Percentiles rank a stretch among this genome's conserved stretches.
phyloP scores from a whole-genome alignment of 2,329 filamentous ascomycete genomes.

The Pestalotiopsis sp. region DNA sequence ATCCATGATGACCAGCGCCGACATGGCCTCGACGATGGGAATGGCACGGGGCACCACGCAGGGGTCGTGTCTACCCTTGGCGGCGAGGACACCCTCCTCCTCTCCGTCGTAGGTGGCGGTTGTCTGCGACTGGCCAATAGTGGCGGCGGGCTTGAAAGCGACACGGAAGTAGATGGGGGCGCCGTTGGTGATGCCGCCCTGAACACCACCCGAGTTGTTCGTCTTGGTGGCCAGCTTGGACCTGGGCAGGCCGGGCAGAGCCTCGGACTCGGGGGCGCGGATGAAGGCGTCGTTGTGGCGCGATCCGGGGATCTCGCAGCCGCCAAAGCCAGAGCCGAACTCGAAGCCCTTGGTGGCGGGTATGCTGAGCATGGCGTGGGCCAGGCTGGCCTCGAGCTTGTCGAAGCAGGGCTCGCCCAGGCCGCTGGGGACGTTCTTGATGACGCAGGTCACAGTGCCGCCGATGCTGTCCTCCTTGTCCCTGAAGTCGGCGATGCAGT shows the following conservation, averaged over 20 bases:
- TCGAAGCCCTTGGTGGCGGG: slow-evolving; percentile 96
- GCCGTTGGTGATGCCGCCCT: slow-evolving; percentile 94
- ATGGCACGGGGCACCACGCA: slow-evolving; percentile 89
- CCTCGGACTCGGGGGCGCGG: slow-evolving; percentile 48
- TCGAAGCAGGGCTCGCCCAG: slow-evolving; percentile 94
- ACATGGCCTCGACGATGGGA: slow-evolving; percentile 90
- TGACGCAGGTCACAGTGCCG: slow-evolving; percentile 91
- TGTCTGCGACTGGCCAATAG: slow-evolving; percentile 84
- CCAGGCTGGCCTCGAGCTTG: slow-evolving; percentile 90
- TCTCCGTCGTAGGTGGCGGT: slow-evolving; percentile 79
- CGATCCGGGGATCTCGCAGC: slow-evolving; percentile 84
- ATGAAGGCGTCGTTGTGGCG: slow-evolving; percentile 90
- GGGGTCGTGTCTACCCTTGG: slow-evolving; percentile 93
- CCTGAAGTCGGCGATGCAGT: slow-evolving; percentile 74
- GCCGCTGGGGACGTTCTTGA: slow-evolving; percentile 81
- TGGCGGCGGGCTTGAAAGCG: slow-evolving; percentile 93
- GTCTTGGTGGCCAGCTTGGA: slow-evolving; percentile 81
- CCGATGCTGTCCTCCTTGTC: slow-evolving; percentile 87
- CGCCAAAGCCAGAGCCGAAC: slow-evolving; percentile 88
- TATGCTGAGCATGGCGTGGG: slow-evolving; percentile 92
- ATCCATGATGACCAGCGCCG: slow-evolving; percentile 84
- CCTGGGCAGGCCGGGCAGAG: slow-evolving; percentile 47
- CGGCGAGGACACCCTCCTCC: slow-evolving; percentile 74
- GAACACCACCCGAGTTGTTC: slow-evolving; percentile 93
- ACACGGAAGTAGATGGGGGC: slow-evolving; percentile 93